These are phyloP conservation scores for Theileria parva DNA, from an alignment of 169 alveolate genomes.

Conservation along the genomic window DNA sequence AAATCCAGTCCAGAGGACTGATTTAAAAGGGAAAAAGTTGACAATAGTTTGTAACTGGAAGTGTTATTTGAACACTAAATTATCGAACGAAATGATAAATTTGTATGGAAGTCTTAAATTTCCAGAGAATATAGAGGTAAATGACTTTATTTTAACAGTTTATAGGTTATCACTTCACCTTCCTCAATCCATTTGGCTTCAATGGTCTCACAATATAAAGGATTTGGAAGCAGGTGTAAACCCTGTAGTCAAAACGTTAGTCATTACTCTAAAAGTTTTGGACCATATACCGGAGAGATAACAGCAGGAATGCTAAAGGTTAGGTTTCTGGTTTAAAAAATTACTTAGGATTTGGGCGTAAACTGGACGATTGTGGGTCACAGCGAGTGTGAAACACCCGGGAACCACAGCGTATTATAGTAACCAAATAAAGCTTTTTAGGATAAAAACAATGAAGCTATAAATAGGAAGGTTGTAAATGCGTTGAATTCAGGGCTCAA, in stretches of 20 bases:
- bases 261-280: slow-evolving; percentile 45
- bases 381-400: slow-evolving; percentile 38
- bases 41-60: slow-evolving; percentile 63
- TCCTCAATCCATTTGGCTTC: slow-evolving; percentile 26
- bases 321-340: neutral
- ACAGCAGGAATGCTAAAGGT: slow-evolving; percentile 71
- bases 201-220: slow-evolving; percentile 32
- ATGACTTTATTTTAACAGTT: neutral
- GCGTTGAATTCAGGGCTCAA: slow-evolving; percentile 35
- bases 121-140: slow-evolving; percentile 44
- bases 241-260: slow-evolving; percentile 62
- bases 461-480: slow-evolving; percentile 32
- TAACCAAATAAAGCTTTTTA: neutral
- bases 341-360: slow-evolving; percentile 52
- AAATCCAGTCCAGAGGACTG: neutral
- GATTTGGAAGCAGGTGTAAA: slow-evolving; percentile 20
- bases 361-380: slow-evolving; percentile 56
- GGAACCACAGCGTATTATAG: slow-evolving; percentile 1
- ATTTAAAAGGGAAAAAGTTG: neutral
- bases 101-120: slow-evolving; percentile 24
- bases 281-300: slow-evolving; percentile 77
- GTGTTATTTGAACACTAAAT: slow-evolving; percentile 24
- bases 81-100: slow-evolving; percentile 18
- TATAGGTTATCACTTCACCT: slow-evolving; percentile 52
- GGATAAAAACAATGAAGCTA: slow-evolving; percentile 27